These are phyloP conservation scores for Wickerhamiella bombiphila DNA, from an alignment of 805 yeast genomes.

Conservation along the genomic window DNA sequence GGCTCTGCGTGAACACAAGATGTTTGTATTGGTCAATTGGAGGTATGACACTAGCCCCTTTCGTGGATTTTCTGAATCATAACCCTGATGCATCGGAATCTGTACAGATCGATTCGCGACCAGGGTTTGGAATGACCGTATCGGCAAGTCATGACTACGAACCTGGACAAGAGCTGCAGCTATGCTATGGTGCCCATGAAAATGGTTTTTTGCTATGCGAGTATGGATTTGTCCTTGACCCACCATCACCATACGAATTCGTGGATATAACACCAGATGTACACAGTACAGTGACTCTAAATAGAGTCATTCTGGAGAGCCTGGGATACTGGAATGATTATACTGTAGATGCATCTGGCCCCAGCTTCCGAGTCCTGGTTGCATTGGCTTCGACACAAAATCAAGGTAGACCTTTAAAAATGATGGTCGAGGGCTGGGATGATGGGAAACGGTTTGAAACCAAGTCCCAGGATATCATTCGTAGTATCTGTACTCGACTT, in stretches of 20 bases:
- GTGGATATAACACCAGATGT: slow-evolving; percentile 45
- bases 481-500: not conserved
- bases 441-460: slow-evolving; percentile 7
- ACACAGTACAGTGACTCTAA: slow-evolving; percentile 22
- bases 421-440: slow-evolving; percentile 9
- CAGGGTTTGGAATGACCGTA: slow-evolving; percentile 42
- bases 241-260: slow-evolving; percentile 48
- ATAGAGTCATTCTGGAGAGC: slow-evolving; percentile 32
- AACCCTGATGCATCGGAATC: slow-evolving; percentile 18
- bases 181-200: slow-evolving; percentile 80
- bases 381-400: slow-evolving; percentile 39
- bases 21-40: slow-evolving; percentile 68
- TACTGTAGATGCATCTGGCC: slow-evolving; percentile 36
- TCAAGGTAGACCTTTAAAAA: slow-evolving; percentile 3
- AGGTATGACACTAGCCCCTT: slow-evolving; percentile 78
- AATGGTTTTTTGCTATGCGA: slow-evolving; percentile 72
- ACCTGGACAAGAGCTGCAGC: slow-evolving; percentile 43
- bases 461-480: not conserved
- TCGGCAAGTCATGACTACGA: slow-evolving; percentile 25
- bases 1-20: slow-evolving; percentile 84
- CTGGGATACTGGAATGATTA: slow-evolving; percentile 60
- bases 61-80: slow-evolving; percentile 79
- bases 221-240: slow-evolving; percentile 52
- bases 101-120: slow-evolving; percentile 27
- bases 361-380: slow-evolving; percentile 48